Conservation (phyloP, 805 yeast species). For the Clavispora fructus region DNA sequence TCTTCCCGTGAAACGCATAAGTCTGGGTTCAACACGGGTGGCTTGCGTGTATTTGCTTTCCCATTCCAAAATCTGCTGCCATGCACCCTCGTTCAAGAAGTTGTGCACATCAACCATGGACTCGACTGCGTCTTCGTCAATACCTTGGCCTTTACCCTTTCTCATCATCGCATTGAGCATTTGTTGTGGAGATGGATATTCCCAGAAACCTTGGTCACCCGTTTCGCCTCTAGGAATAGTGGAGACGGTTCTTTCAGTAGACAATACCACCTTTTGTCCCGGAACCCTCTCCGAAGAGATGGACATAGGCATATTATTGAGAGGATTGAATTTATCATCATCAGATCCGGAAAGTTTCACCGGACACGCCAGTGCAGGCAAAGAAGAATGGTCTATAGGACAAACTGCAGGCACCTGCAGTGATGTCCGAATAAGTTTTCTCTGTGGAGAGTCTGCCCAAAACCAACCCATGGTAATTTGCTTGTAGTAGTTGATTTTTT, state of each 20-base stretch:
- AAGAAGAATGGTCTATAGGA: constrained; percentile 11
- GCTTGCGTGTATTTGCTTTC: constrained; percentile 63
- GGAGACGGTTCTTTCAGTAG: constrained; percentile 79
- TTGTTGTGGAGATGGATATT: constrained; percentile 98
- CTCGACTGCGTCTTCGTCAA: constrained; percentile 94
- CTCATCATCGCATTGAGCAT: constrained; percentile 97
- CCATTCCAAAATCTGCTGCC: constrained; percentile 94
- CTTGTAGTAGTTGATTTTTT: neutral
- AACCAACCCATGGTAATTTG: constrained; percentile 75
- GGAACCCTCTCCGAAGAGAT: constrained; percentile 65
- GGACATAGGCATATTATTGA: constrained; percentile 82
- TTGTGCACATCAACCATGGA: constrained; percentile 97
- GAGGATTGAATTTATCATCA: constrained; percentile 55
- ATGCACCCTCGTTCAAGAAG: constrained; percentile 93
- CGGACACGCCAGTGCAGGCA: constrained; percentile 13
- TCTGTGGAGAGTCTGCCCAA: constrained; percentile 53
- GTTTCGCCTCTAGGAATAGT: constrained; percentile 79
- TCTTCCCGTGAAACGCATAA: constrained; percentile 83
- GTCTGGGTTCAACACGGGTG: constrained; percentile 62
- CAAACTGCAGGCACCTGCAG: constrained; percentile 13
- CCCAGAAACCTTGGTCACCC: constrained; percentile 79
- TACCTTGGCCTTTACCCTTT: constrained; percentile 82
- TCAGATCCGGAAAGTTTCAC: constrained; percentile 7
- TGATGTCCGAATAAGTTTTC: neutral
- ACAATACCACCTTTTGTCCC: constrained; percentile 73